Base-by-base conservation (phyloP, 176 grass and related monocot genomes). In the Hsuehochloa calcarea region DNA sequence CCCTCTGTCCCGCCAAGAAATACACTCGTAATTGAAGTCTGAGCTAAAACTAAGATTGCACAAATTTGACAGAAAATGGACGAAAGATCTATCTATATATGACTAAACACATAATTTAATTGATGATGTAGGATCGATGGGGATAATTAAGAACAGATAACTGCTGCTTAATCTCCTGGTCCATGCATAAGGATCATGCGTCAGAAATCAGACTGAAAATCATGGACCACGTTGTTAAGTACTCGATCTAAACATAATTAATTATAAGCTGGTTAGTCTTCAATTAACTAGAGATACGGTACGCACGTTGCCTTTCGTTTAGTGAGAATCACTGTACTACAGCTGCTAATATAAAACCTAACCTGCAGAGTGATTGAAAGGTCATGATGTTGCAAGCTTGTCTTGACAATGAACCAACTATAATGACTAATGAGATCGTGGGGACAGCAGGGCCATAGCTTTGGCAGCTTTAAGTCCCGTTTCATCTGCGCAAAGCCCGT, bases 401-500 rank as follows among this genome's bases (percentile, higher is more conserved):
- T 51, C 45, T 49, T 68, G 3, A 29, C 12, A 13, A 20, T 31
- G 20, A 63, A 26, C 58, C 59, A 50, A 49, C 41, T 22, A 52
- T 38, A 51, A 46, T 79, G 22, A 61, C 6, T 19, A n/a, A 39
- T 67, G 26, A 37, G 43, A 37, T 25, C 5, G 16, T 39, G 77
- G 43, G 17, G 29, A 80, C 46, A 26, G 12, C 4, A 27, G n/a
- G 43, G 31, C 31, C 45, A 51, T n/a, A 20, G 7, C 46, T 52
- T 67, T 54, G 9, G 46, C 61, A 39, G 50, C 34, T 55, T 61
- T 56, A 19, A 41, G 79, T 25, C 79, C 64, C 19, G 20, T 15
- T 81, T 69, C 79, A 40, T 54, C 64, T 27, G 79, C 78, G 78
- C 45, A 55, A 81, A 81, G 52, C 79, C 65, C 13, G 34, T 81